Evolutionary conservation across 768 basidiomycete species (phyloP), one percentile per base, ranked within the genome.

Genomic region (Holtermannia corniformis): DNA sequence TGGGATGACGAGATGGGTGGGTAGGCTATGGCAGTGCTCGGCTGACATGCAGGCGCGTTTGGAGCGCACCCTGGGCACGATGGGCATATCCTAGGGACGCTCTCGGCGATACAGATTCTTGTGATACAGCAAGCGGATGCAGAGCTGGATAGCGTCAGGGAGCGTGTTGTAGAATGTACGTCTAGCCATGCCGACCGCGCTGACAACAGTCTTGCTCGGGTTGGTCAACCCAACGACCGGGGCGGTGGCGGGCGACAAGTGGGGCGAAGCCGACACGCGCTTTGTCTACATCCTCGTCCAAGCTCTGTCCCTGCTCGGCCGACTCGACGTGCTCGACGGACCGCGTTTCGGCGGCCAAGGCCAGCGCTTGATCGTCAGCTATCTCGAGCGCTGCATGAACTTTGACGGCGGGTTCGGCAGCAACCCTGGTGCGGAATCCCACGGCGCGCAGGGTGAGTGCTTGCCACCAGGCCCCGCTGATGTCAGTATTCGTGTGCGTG

Each of bases 321-420:
- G 78, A 26, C 76, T 95, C 28, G 78, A 83, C 55, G 77, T 78
- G 20, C 75, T 96, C 42, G 82, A 90, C 42, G 41, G 60, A n/a
- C n/a, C n/a, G 19, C 24, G 51, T 11, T 43, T 57, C 21, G 56
- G 50, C 11, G 61, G 58, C 4, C 54, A 27, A 21, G 62, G 54
- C 20, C 41, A 52, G 27, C 58, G 66, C 12, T 24, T 57, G 43
- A 54, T 72, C 0, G 80, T 86, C 7, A 75, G 72, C 5, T 89
- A 93, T 70, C 80, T 97, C 42, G 69, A 73, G 21, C 75, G 78
- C 28, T 96, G 95, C 73, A 79, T 78, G 65, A 99, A 97, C 71
- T 96, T 90, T 69, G 95, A 99, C 66, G 92, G 92, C 3, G 95
- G 90, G 0, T 99, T 93, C 64, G 93, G 95, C 22, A 82, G 78